Percentiles rank a stretch among this genome's conserved stretches.
Evolutionary conservation across 1,139 yeast genomes (phyloP).

Genomic region (Ogataea hybrid): DNA sequence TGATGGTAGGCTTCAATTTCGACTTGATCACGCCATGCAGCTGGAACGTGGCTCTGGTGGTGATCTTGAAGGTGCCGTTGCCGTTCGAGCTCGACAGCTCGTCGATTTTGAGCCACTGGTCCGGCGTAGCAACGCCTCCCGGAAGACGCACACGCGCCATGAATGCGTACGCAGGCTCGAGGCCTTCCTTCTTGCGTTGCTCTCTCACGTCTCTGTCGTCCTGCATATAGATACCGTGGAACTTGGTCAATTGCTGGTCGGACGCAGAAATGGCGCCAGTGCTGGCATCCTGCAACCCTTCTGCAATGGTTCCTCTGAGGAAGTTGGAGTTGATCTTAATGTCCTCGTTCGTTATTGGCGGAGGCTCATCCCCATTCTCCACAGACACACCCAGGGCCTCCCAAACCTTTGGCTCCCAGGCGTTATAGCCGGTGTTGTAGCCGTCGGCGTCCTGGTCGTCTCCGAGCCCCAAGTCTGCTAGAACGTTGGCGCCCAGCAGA

Average conservation of each 20-base stretch:
- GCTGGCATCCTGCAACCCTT: slow-evolving; percentile 74
- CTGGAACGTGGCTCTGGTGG: slow-evolving; percentile 98
- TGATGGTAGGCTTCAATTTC: slow-evolving; percentile 83
- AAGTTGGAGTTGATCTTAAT: slow-evolving; percentile 85
- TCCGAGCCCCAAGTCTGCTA: slow-evolving; percentile 81
- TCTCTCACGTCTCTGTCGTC: slow-evolving; percentile 97
- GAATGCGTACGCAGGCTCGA: slow-evolving; percentile 93
- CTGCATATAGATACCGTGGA: slow-evolving; percentile 98
- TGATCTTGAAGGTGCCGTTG: slow-evolving; percentile 89
- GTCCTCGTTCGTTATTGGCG: slow-evolving; percentile 94
- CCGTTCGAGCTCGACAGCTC: slow-evolving; percentile 81
- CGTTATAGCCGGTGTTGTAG: slow-evolving; percentile 80
- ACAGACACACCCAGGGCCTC: slow-evolving; percentile 86
- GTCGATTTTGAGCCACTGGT: slow-evolving; percentile 85
- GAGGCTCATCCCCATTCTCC: slow-evolving; percentile 85
- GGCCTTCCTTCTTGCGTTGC: slow-evolving; percentile 84
- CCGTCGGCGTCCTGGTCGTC: slow-evolving; percentile 99
- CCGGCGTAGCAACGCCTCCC: slow-evolving; percentile 87
- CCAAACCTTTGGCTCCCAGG: slow-evolving; percentile 88
- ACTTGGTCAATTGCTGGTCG: slow-evolving; percentile 93
- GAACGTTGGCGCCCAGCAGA: slow-evolving; percentile 69
- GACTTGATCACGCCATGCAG: slow-evolving; percentile 93
- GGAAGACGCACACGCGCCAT: slow-evolving; percentile 97
- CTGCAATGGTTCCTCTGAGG: slow-evolving; percentile 91
- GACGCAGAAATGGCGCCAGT: slow-evolving; percentile 94